Evolutionary conservation across 2,329 filamentous ascomycete genomes (phyloP), one percentile per base, ranked within the genome.

Genomic region (Ceratocystiopsis minuta): DNA sequence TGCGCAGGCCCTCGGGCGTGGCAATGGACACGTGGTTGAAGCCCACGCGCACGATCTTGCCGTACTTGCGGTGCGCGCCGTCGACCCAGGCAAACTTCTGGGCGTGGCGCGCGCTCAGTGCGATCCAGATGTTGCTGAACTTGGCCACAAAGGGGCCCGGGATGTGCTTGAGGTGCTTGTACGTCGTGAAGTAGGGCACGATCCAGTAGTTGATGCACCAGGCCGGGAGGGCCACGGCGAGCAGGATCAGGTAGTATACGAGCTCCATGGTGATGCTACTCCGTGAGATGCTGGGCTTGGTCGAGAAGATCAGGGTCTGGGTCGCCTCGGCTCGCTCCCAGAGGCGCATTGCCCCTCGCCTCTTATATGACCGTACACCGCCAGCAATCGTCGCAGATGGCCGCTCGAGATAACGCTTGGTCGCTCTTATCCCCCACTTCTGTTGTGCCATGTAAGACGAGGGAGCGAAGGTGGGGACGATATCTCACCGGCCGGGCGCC

Each of bases 21-120:
- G 80, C 82, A 43, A 95, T 65, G 43, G 79, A 86, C 50, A 93
- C 68, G 52, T 94, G 86, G 52, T 86, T 75, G 1, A 86, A 86
- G 53, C 85, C 80, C 49, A 94, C 80, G 34, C 86, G 72, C 17
- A 94, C 78, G 2, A 94, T 60, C 15, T 76, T 78, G 4, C 86
- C 86, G 36, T 80, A 65, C 53, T 76, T 79, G 63, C 79, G 72
- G 59, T 94, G 86, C 10, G 74, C 65, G 33, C 75, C 59, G 52
- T 93, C 68, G n/a, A 93, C 76, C 3, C 66, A 63, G 24, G 60
- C 50, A 53, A 72, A 84, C 11, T 80, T 67, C 39, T 67, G 65
- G 2, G 85, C 85, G 4, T 70, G 65, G 2, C 87, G 75, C 41
- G 64, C 65, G 13, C 76, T 68, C 11, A 65, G 62, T 38, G 93